phyloP scores from a whole-genome alignment of 345 rosid species.

The Trapa bicornis region DNA sequence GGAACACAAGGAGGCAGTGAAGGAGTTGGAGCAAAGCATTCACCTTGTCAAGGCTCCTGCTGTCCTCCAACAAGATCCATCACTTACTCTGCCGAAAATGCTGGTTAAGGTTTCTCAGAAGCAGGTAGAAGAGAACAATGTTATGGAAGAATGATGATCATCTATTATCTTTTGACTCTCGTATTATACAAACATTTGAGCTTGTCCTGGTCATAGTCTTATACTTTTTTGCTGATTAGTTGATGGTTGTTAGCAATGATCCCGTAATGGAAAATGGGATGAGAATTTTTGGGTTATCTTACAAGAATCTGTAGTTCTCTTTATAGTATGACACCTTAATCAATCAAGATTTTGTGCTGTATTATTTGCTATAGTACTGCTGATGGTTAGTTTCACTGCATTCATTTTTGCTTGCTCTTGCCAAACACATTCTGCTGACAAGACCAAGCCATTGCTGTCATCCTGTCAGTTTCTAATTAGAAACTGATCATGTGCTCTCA shows the following conservation, averaged over 20 bases:
- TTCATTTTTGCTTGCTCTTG: too few relatives aligned
- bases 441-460: too few relatives aligned
- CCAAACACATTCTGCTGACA: too few relatives aligned
- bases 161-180: neutral
- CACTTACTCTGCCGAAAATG: slow-evolving; percentile 6
- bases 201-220: neutral
- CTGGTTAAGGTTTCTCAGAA: neutral
- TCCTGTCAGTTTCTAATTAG: too few relatives aligned
- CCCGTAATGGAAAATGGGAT: neutral
- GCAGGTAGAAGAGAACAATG: neutral
- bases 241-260: neutral
- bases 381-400: too few relatives aligned
- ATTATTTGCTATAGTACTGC: too few relatives aligned
- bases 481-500: too few relatives aligned
- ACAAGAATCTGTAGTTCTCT: neutral
- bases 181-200: neutral
- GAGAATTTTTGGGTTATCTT: neutral
- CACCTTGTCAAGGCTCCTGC: neutral
- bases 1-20: slow-evolving; percentile 6
- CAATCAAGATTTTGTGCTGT: too few relatives aligned
- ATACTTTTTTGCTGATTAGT: neutral
- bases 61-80: slow-evolving; percentile 2
- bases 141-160: neutral
- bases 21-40: slow-evolving; percentile 7
- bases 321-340: too few relatives aligned